A percentile compares a stretch with the other conserved stretches of the same genome.
These are phyloP conservation scores for Cnidoscolus chayamansa DNA, from an alignment of 441 rosid genomes.

Conservation along the genomic window DNA sequence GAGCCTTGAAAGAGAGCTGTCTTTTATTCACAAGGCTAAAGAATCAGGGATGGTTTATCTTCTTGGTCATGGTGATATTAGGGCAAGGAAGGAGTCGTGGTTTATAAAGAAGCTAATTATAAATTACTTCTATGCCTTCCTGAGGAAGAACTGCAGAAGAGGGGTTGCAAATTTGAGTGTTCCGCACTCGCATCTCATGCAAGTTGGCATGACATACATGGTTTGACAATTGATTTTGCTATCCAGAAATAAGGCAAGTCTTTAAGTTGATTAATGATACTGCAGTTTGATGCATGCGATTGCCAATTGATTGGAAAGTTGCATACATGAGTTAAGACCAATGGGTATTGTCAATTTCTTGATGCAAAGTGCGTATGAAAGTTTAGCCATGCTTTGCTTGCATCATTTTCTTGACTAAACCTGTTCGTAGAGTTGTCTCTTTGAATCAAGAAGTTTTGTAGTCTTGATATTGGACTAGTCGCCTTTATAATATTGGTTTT, in stretches of 20 bases:
- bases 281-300: constrained; percentile 5
- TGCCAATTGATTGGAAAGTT: constrained; percentile 9
- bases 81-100: constrained; percentile 96
- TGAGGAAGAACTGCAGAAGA: constrained; percentile 94
- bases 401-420: not conserved
- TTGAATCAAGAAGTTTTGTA: constrained; percentile 29
- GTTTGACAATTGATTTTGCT: constrained; percentile 46
- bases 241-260: constrained; percentile 16
- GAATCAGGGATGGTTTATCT: constrained; percentile 97
- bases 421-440: not conserved
- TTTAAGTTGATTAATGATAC: not conserved
- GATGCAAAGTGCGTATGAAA: not conserved
- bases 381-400: constrained; percentile 11
- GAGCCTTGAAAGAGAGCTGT: constrained; percentile 87
- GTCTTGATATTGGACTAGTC: constrained; percentile 13
- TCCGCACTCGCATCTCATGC: constrained; percentile 92
- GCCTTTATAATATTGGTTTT: constrained; percentile 11
- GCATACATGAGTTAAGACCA: not conserved
- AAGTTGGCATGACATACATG: constrained; percentile 99
- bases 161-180: constrained; percentile 86
- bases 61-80: constrained; percentile 93
- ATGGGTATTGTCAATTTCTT: not conserved
- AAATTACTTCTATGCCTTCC: constrained; percentile 88
- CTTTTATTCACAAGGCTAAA: constrained; percentile 85
- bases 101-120: constrained; percentile 85